Percentiles rank a stretch among this genome's conserved stretches.
These are phyloP conservation scores for Vanderwaltozyma tropicalis DNA, from an alignment of 805 yeast genomes.

Conservation along the genomic window DNA sequence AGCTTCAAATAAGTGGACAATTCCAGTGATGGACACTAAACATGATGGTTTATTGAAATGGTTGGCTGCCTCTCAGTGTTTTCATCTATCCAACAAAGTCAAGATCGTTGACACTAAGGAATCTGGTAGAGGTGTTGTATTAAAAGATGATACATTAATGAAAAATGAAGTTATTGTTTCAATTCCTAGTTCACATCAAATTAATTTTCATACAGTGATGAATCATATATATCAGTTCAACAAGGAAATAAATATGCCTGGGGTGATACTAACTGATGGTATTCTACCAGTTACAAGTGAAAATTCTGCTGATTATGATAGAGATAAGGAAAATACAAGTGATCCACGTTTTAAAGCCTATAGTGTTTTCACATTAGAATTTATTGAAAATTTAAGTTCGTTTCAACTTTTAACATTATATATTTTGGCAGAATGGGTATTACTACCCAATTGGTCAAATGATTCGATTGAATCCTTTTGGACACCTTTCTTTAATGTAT, in stretches of 20 bases:
- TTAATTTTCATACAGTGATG: slow-evolving; percentile 47
- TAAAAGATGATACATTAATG: slow-evolving; percentile 30
- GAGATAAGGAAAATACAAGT: neutral
- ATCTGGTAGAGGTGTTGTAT: slow-evolving; percentile 56
- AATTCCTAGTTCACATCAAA: slow-evolving; percentile 46
- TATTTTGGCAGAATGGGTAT: slow-evolving; percentile 21
- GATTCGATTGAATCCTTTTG: slow-evolving; percentile 38
- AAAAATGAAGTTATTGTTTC: slow-evolving; percentile 38
- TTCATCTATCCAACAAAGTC: slow-evolving; percentile 33
- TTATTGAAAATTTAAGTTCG: slow-evolving; percentile 39
- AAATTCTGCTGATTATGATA: neutral
- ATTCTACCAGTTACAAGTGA: neutral
- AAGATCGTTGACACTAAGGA: slow-evolving; percentile 32
- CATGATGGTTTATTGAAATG: slow-evolving; percentile 23
- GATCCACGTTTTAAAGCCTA: slow-evolving; percentile 28
- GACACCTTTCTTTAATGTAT: slow-evolving; percentile 54
- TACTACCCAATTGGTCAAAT: slow-evolving; percentile 19
- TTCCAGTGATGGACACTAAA: slow-evolving; percentile 8
- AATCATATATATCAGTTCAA: slow-evolving; percentile 33
- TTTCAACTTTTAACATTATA: slow-evolving; percentile 51
- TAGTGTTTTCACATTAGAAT: slow-evolving; percentile 21
- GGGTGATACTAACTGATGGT: slow-evolving; percentile 1
- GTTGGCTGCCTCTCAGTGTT: slow-evolving; percentile 22
- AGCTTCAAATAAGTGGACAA: neutral
- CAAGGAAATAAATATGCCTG: slow-evolving; percentile 11